Conservation (phyloP, 2,329 filamentous ascomycete species). For the Colletotrichum cuscutae region DNA sequence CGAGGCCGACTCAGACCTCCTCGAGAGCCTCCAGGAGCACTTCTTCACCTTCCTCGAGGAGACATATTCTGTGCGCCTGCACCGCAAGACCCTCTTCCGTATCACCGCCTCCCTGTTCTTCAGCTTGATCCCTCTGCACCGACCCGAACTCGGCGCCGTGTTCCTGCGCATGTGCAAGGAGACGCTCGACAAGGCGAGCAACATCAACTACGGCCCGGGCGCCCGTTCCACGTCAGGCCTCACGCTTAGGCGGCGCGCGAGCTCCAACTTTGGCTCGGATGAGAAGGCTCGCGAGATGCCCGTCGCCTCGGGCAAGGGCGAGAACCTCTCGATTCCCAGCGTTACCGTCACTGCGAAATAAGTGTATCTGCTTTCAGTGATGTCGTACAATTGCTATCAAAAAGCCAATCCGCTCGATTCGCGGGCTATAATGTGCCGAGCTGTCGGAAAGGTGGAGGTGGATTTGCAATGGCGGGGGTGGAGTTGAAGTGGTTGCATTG, state of each 20-base stretch:
- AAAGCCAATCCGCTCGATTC: not conserved
- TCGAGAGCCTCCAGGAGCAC: constrained; percentile 38
- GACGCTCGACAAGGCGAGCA: constrained; percentile 40
- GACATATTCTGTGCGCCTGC: constrained; percentile 39
- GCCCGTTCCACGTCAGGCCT: constrained; percentile 25
- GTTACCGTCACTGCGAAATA: constrained; percentile 29
- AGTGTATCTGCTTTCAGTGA: not conserved
- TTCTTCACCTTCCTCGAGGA: constrained; percentile 42
- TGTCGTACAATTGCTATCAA: not conserved
- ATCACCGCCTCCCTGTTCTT: constrained; percentile 44
- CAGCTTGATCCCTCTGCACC: constrained; percentile 43
- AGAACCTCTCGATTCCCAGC: constrained; percentile 21
- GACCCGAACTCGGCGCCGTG: constrained; percentile 39
- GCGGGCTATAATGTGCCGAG: constrained; percentile 15
- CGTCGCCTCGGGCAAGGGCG: constrained; percentile 19
- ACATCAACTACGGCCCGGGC: constrained; percentile 35
- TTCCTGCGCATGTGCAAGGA: constrained; percentile 41
- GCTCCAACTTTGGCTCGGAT: constrained; percentile 33
- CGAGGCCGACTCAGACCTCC: constrained; percentile 39
- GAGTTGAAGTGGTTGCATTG: constrained; percentile 21
- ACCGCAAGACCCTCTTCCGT: constrained; percentile 44
- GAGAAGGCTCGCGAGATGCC: constrained; percentile 34
- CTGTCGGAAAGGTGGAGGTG: constrained; percentile 6
- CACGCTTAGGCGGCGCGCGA: constrained; percentile 30
- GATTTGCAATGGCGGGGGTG: constrained; percentile 7